Base-by-base conservation (phyloP, 257 asterid genomes). In the Datura wrightii region DNA sequence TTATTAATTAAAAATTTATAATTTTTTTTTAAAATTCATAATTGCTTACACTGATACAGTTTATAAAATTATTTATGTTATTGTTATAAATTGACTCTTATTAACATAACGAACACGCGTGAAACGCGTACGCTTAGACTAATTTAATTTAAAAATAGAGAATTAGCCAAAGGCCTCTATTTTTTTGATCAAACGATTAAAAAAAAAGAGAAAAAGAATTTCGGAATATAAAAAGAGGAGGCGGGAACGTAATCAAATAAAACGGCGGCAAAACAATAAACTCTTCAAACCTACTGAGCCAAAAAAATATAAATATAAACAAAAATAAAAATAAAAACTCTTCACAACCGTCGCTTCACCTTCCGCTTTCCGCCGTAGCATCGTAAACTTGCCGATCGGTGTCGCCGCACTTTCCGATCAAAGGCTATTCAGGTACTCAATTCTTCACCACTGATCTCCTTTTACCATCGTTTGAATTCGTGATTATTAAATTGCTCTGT, bases 181-280 rank as follows among this genome's bases (percentile, higher is more conserved):
- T 24, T 24, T 24, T 24, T 24, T 1, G 31, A 24, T 24, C 31
- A 24, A 24, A 24, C 31, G 31, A 24, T n/a, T n/a, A 39, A 39
- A 39, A 19, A 37, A 48, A 5, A 13, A 2, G 4, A 2, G 11
- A 46, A 74, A 74, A 42, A 6, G 24, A 14, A 34, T 66, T 36
- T 69, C 19, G 53, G 50, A 39, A 34, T 10, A 0, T n/a, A 31
- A 41, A 69, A 69, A 41, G 3, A 18, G 31, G 54, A 19, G 80
- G 80, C 80, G 80, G 80, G 79, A 71, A 71, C 1, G 56, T 71
- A 44, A 44, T 71, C 2, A 48, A 19, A 71, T 71, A 71, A 74
- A 2, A 66, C 5, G 55, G 80, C 58, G 59, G 80, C 13, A 39
- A 72, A 74, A 46, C 59, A 48, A 31, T 5, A 0, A 19, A 74